Evolutionary conservation across 1,284 basidiomycete species (phyloP).

Genomic region (Malassezia caprae): DNA sequence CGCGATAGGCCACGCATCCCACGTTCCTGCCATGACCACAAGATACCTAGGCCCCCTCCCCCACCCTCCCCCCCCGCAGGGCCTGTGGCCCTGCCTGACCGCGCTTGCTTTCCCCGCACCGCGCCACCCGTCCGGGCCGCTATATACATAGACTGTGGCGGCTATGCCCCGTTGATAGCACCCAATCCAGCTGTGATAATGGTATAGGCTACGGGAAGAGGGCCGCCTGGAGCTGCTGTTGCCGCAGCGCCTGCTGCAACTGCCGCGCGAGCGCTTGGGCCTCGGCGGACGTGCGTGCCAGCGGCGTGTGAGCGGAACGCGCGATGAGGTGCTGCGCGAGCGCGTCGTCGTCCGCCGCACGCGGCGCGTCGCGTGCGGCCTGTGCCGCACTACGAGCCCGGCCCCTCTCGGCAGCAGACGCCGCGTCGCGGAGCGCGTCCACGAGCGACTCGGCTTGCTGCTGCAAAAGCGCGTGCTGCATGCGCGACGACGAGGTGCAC

Average conservation of each 20-base stretch:
- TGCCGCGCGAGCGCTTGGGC: constrained; percentile 1
- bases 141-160: not conserved
- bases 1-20: constrained; percentile 8
- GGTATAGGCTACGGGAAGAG: constrained; percentile 22
- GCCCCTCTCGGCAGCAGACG: constrained; percentile 1
- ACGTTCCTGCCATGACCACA: constrained; percentile 11
- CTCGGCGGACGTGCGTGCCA: not conserved
- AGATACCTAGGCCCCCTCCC: not conserved
- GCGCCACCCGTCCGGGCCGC: not conserved
- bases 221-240: constrained; percentile 72
- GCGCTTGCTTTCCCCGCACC: not conserved
- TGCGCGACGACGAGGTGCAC: constrained; percentile 57
- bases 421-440: constrained; percentile 59
- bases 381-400: not conserved
- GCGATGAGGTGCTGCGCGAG: not conserved
- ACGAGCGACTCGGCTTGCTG: constrained; percentile 77
- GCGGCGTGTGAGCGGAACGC: not conserved
- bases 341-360: not conserved
- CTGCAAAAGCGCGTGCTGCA: constrained; percentile 56
- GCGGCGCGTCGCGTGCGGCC: not conserved
- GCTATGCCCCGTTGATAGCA: not conserved
- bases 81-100: not conserved
- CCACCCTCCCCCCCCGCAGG: not conserved
- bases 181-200: constrained; percentile 2
- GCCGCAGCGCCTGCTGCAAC: constrained; percentile 77